phyloP scores from a whole-genome alignment of 306 rosid species.

The Nissolia schottii region DNA sequence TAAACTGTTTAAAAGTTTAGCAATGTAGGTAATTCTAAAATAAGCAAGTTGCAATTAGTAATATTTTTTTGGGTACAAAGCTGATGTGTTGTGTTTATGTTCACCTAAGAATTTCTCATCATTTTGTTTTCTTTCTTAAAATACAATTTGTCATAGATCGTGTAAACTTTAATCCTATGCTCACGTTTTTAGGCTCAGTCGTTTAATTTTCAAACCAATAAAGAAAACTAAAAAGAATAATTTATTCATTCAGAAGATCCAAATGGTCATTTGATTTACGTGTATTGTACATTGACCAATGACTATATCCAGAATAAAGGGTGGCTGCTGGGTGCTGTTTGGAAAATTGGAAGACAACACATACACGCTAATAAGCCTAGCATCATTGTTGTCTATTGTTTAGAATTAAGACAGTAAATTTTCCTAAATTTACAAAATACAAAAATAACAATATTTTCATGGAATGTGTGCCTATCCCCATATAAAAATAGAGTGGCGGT shows the following conservation, averaged over 20 bases:
- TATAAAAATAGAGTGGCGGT: neutral
- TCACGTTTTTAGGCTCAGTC: neutral
- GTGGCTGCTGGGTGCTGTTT: neutral
- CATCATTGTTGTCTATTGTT: neutral
- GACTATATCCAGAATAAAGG: neutral
- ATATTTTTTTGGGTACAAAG: neutral
- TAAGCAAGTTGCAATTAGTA: neutral
- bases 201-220: neutral
- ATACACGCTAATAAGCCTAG: neutral
- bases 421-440: neutral
- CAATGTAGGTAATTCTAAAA: too few species aligned
- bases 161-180: neutral
- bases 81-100: too few species aligned
- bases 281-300: neutral
- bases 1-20: too few species aligned
- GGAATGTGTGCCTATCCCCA: neutral
- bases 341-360: neutral
- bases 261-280: neutral
- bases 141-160: too few species aligned
- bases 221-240: neutral
- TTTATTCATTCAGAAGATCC: neutral
- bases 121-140: too few species aligned
- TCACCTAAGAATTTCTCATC: too few species aligned
- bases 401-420: neutral
- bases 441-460: neutral